phyloP scores from a whole-genome alignment of 495 filamentous ascomycete species.

The Articulospora tetracladia region DNA sequence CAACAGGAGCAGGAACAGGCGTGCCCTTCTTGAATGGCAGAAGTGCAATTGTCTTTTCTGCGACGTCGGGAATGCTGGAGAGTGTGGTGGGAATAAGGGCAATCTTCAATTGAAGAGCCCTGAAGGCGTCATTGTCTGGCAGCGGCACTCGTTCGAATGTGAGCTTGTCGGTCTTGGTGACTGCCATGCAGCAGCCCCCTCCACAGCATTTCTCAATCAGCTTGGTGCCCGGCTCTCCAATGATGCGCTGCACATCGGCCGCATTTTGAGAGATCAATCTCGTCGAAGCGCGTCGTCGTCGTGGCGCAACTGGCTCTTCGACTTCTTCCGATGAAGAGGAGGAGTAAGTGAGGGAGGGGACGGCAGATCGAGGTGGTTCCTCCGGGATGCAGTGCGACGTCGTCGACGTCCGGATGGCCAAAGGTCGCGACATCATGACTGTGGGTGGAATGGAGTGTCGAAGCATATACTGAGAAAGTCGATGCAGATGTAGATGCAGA shows the following conservation, averaged over 20 bases:
- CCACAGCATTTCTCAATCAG: conserved; percentile 80
- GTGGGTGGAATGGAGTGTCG: conserved; percentile 9
- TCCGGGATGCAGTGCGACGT: conserved; percentile 29
- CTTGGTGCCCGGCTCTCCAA: conserved; percentile 55
- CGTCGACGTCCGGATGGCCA: conserved; percentile 14
- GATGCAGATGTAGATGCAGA: neutral
- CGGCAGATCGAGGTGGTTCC: conserved; percentile 23
- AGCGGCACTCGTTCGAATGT: conserved; percentile 55
- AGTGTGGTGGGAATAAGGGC: conserved; percentile 69
- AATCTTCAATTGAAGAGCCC: conserved; percentile 70
- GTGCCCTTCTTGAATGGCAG: conserved; percentile 35
- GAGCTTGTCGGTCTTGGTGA: conserved; percentile 48
- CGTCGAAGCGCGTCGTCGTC: conserved; percentile 76
- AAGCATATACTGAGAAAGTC: conserved; percentile 7
- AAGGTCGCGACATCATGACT: conserved; percentile 22
- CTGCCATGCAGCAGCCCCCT: conserved; percentile 81
- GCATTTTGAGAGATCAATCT: conserved; percentile 71
- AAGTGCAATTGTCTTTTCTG: conserved; percentile 69
- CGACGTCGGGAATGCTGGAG: conserved; percentile 64
- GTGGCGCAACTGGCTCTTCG: conserved; percentile 27
- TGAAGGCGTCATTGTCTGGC: conserved; percentile 84
- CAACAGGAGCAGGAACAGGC: neutral
- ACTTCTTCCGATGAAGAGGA: conserved; percentile 24
- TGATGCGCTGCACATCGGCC: conserved; percentile 68
- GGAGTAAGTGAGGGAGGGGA: conserved; percentile 25